Conservation (phyloP, 176 grass and related monocot genomes). For the Oryza longistaminata region DNA sequence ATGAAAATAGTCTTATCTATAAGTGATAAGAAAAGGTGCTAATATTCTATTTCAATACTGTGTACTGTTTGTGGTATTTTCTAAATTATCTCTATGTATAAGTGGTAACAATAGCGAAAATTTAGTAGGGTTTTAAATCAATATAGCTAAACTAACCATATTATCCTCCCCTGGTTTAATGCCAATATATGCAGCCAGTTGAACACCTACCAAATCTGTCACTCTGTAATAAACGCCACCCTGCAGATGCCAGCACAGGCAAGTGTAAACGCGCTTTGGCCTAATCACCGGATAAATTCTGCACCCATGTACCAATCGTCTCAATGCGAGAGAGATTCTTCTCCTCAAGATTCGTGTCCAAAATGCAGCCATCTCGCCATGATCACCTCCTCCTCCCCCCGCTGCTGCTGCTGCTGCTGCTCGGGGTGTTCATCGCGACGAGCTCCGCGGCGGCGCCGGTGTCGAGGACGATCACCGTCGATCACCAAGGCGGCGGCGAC, state of each 20-base stretch:
- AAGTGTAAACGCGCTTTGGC: neutral
- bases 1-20: too few relatives aligned
- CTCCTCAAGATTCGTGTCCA: neutral
- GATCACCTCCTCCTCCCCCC: neutral
- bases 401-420: slow-evolving; percentile 9
- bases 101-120: too few relatives aligned
- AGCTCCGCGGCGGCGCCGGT: neutral
- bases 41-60: too few relatives aligned
- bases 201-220: neutral
- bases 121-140: neutral
- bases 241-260: neutral
- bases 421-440: neutral
- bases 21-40: too few relatives aligned
- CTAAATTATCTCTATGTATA: too few relatives aligned
- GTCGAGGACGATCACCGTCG: slow-evolving; percentile 20
- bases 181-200: neutral
- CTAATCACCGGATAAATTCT: neutral
- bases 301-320: neutral
- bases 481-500: slow-evolving; percentile 23
- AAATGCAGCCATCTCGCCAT: neutral
- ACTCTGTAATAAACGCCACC: neutral
- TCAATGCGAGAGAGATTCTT: neutral
- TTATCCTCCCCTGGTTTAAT: neutral
- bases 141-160: neutral
- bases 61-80: too few relatives aligned